A percentile compares a stretch with the other conserved stretches of the same genome.
Conservation (phyloP, 441 rosid species). For the Eutrema salsugineum region DNA sequence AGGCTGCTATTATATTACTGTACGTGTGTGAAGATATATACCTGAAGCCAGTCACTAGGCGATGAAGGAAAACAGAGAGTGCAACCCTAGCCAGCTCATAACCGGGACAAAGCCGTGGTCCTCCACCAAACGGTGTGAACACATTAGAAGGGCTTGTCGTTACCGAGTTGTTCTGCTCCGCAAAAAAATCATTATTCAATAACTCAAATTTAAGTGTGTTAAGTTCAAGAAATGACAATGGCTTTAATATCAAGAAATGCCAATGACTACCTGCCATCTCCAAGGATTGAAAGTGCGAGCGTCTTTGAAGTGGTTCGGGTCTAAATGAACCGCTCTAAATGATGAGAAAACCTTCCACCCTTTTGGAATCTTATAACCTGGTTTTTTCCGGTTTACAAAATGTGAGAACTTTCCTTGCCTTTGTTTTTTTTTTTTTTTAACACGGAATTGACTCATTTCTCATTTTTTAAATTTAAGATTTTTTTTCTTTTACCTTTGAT, state of each 20-base stretch:
- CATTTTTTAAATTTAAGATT: not conserved
- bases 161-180: slow-evolving; percentile 52
- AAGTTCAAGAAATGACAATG: not conserved
- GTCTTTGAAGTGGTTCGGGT: slow-evolving; percentile 72
- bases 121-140: slow-evolving; percentile 94
- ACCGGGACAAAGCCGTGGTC: slow-evolving; percentile 89
- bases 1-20: not conserved
- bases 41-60: slow-evolving; percentile 86
- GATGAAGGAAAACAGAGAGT: slow-evolving; percentile 87
- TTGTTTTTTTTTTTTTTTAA: not conserved
- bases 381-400: not conserved
- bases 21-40: slow-evolving; percentile 18
- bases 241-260: not conserved
- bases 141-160: slow-evolving; percentile 44
- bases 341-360: slow-evolving; percentile 96
- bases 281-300: slow-evolving; percentile 94
- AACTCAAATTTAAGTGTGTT: not conserved
- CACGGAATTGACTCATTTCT: not conserved
- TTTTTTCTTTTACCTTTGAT: slow-evolving; percentile 57
- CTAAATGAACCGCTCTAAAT: slow-evolving; percentile 87
- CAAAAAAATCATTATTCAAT: not conserved
- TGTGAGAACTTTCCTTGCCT: not conserved
- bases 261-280: slow-evolving; percentile 71
- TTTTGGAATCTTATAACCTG: slow-evolving; percentile 83
- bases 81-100: slow-evolving; percentile 92